phyloP scores from a whole-genome alignment of 768 basidiomycete species.

The Termitomyces bulborhizus region DNA sequence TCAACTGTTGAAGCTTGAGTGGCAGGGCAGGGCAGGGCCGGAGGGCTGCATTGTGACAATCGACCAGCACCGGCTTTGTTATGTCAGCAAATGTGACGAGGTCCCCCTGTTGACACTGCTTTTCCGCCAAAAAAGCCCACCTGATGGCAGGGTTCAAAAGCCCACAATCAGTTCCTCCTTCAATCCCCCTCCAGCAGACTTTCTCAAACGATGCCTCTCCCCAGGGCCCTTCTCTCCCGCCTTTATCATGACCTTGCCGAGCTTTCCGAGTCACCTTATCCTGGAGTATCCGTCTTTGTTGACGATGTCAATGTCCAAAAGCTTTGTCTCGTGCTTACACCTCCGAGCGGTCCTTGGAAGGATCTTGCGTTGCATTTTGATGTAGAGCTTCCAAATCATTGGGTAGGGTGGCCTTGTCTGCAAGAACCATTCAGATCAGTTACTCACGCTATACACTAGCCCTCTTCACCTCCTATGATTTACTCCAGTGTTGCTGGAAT shows the following conservation, averaged over 20 bases:
- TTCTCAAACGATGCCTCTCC: constrained; percentile 6
- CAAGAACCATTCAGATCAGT: neutral
- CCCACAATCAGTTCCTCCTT: neutral
- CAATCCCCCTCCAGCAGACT: neutral
- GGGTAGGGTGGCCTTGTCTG: constrained; percentile 22
- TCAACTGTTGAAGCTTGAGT: neutral
- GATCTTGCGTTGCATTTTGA: constrained; percentile 34
- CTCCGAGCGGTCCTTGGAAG: constrained; percentile 39
- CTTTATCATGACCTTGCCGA: constrained; percentile 35
- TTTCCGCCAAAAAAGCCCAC: constrained; percentile 3
- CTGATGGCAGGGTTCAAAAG: constrained; percentile 9
- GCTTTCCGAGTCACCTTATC: constrained; percentile 34
- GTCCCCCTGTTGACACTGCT: constrained; percentile 3
- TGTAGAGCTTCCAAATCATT: constrained; percentile 30
- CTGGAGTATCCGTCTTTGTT: constrained; percentile 34
- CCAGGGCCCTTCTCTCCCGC: constrained; percentile 25
- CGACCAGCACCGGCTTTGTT: constrained; percentile 3
- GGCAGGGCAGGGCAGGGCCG: no score
- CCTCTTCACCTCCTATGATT: constrained; percentile 28
- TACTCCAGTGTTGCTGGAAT: constrained; percentile 28
- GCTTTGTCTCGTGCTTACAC: constrained; percentile 38
- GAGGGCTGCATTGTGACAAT: neutral
- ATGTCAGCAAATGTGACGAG: constrained; percentile 7
- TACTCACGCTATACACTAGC: constrained; percentile 19
- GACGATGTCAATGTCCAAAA: constrained; percentile 35